A percentile compares a stretch with the other conserved stretches of the same genome.
Conservation (phyloP, 768 basidiomycete species). For the Galerina marginata region DNA sequence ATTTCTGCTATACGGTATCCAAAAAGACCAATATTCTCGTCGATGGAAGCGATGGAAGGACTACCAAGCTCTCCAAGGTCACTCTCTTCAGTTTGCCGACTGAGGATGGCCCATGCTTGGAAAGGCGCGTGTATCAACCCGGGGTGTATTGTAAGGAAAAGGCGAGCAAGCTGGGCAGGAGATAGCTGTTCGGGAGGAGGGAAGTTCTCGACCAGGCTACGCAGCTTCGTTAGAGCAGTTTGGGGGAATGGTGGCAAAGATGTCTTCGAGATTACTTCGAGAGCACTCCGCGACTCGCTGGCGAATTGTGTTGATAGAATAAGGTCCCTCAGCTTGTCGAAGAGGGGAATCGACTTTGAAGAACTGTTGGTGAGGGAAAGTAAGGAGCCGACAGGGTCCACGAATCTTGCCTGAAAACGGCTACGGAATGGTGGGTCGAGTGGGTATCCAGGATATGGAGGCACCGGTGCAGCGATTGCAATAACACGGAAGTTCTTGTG, state of each 20-base stretch:
- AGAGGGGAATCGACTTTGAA: constrained; percentile 31
- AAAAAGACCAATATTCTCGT: constrained; percentile 53
- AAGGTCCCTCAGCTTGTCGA: constrained; percentile 55
- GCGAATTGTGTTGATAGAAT: constrained; percentile 69
- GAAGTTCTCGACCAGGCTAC: constrained; percentile 49
- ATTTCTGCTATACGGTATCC: constrained; percentile 55
- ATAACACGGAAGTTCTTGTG: constrained; percentile 73
- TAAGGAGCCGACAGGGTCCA: constrained; percentile 62
- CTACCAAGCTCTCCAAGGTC: constrained; percentile 60
- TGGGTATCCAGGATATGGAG: constrained; percentile 69
- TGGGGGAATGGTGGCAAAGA: constrained; percentile 68
- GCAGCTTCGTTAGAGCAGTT: constrained; percentile 60
- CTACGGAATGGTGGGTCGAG: constrained; percentile 72
- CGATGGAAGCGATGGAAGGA: constrained; percentile 45
- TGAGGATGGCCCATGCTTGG: constrained; percentile 67
- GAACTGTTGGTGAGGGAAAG: constrained; percentile 45
- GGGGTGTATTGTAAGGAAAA: constrained; percentile 66
- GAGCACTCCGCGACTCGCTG: constrained; percentile 57
- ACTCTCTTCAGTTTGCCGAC: constrained; percentile 56
- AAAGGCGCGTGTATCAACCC: constrained; percentile 58
- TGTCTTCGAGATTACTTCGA: constrained; percentile 59
- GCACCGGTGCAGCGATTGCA: constrained; percentile 72
- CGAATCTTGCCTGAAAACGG: constrained; percentile 71
- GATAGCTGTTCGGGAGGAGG: constrained; percentile 48
- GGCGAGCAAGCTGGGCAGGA: constrained; percentile 55